Evolutionary conservation across 2,329 filamentous ascomycete genomes (phyloP).

Genomic region (Clarireedia homoeocarpa): DNA sequence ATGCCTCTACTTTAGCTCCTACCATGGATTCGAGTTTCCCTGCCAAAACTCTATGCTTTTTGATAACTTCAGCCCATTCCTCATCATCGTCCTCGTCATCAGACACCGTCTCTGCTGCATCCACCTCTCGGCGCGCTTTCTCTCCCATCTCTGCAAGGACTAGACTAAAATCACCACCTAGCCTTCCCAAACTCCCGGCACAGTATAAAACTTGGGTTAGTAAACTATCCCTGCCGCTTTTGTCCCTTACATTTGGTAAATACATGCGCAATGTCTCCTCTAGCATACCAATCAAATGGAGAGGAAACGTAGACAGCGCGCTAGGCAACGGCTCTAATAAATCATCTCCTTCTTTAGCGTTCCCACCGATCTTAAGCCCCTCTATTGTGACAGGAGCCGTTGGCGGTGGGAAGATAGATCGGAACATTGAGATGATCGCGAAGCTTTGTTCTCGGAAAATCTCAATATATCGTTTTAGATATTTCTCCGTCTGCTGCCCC

Average conservation of each 20-base stretch:
- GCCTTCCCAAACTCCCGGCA: constrained; percentile 77
- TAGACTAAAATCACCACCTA: constrained; percentile 90
- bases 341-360: constrained; percentile 26
- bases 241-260: constrained; percentile 74
- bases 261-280: constrained; percentile 69
- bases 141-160: constrained; percentile 57
- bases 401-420: constrained; percentile 67
- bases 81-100: constrained; percentile 35
- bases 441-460: constrained; percentile 98
- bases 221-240: constrained; percentile 73
- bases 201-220: constrained; percentile 91
- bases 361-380: constrained; percentile 12
- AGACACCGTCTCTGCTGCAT: constrained; percentile 35
- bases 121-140: constrained; percentile 29
- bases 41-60: constrained; percentile 77
- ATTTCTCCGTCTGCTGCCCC: constrained; percentile 90
- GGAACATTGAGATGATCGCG: constrained; percentile 89
- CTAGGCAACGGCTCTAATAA: constrained; percentile 59
- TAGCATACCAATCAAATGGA: constrained; percentile 75
- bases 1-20: constrained; percentile 30
- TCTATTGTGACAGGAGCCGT: constrained; percentile 13
- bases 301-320: constrained; percentile 73
- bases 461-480: constrained; percentile 90
- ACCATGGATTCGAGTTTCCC: constrained; percentile 67
- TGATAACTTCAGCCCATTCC: constrained; percentile 85